A percentile compares a stretch with the other conserved stretches of the same genome.
phyloP scores from a whole-genome alignment of 2,329 filamentous ascomycete species.

The Fusarium buxicola region DNA sequence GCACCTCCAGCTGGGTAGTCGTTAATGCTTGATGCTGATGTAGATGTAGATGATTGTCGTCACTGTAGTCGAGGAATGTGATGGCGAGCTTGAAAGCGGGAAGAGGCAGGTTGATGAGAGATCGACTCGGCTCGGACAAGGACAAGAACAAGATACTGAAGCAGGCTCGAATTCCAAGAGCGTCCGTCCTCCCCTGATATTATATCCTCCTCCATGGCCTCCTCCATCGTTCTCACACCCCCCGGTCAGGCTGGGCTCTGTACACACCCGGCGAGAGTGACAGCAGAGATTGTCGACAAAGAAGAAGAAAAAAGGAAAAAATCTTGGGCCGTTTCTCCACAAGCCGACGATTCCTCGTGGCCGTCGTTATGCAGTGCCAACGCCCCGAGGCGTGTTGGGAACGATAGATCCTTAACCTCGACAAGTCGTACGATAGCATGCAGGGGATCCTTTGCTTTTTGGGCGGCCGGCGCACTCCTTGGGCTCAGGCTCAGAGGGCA shows the following conservation, averaged over 20 bases:
- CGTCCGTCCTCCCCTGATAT: slow-evolving; percentile 34
- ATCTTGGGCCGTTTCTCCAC: slow-evolving; percentile 39
- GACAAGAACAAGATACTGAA: slow-evolving; percentile 13
- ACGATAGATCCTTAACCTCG: slow-evolving; percentile 28
- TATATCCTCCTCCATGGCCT: slow-evolving; percentile 41
- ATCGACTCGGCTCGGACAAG: background rate
- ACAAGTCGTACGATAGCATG: slow-evolving; percentile 43
- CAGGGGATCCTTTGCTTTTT: slow-evolving; percentile 34
- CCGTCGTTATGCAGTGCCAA: slow-evolving; percentile 2
- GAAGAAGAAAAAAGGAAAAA: slow-evolving; percentile 29
- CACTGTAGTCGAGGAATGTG: background rate
- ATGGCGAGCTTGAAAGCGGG: slow-evolving; percentile 3
- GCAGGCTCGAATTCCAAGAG: slow-evolving; percentile 14
- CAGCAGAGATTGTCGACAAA: slow-evolving; percentile 32
- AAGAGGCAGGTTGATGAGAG: background rate
- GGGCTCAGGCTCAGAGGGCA: background rate
- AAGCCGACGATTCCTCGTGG: slow-evolving; percentile 46
- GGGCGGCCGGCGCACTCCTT: slow-evolving; percentile 26
- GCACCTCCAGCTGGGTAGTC: slow-evolving; percentile 3
- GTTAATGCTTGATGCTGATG: slow-evolving; percentile 1
- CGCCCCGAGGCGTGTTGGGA: slow-evolving; percentile 15
- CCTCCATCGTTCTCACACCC: slow-evolving; percentile 24
- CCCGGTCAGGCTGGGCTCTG: slow-evolving; percentile 25
- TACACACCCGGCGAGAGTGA: slow-evolving; percentile 15
- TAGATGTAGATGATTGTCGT: background rate